A percentile compares a stretch with the other conserved stretches of the same genome.
Conservation (phyloP, 1,139 yeast species). For the Pichia cactophila region DNA sequence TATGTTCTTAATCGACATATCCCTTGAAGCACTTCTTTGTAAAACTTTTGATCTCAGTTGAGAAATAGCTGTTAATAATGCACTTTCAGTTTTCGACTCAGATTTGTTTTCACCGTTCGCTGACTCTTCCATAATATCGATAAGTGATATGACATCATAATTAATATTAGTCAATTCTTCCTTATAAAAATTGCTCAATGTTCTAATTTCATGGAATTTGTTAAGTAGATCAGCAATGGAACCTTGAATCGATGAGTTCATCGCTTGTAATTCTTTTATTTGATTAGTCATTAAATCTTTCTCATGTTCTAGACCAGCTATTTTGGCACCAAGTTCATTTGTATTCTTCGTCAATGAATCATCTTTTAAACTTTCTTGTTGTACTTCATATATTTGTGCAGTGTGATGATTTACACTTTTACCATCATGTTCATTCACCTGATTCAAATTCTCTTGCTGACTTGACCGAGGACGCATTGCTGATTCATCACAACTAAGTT, state of each 20-base stretch:
- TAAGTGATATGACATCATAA: constrained; percentile 40
- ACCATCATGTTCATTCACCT: background rate
- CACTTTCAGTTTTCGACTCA: background rate
- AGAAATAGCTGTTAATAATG: background rate
- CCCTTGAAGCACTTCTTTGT: constrained; percentile 27
- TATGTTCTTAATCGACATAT: constrained; percentile 22
- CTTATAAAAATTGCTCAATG: constrained; percentile 39
- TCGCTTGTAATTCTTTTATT: constrained; percentile 11
- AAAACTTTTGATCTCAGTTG: constrained; percentile 16
- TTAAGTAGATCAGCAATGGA: constrained; percentile 33
- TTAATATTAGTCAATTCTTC: constrained; percentile 43
- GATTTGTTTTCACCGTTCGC: background rate
- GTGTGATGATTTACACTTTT: background rate
- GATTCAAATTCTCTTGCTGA: background rate
- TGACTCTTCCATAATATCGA: constrained; percentile 37
- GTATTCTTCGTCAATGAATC: background rate
- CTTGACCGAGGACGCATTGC: background rate
- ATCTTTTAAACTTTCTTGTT: background rate
- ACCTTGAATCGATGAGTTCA: constrained; percentile 8
- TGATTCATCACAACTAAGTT: background rate
- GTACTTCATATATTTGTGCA: background rate
- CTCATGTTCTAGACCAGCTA: constrained; percentile 6
- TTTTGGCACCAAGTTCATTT: background rate
- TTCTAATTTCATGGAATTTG: constrained; percentile 34
- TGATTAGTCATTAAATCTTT: background rate